These are phyloP conservation scores for Ophidiomyces ophidiicola DNA, from an alignment of 2,329 filamentous ascomycete species.

Conservation along the genomic window DNA sequence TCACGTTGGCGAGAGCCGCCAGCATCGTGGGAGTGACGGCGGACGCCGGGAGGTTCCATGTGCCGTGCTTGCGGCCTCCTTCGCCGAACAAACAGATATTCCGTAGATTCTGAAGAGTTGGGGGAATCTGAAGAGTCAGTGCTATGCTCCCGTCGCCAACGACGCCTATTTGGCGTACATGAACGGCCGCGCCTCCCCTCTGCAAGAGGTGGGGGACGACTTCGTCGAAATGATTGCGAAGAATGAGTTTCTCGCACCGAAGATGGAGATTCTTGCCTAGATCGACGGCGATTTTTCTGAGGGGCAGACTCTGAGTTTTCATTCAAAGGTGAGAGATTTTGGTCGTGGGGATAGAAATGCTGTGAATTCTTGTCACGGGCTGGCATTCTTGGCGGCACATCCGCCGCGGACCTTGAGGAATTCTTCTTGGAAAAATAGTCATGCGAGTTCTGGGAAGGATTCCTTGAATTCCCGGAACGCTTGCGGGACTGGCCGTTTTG, in stretches of 20 bases:
- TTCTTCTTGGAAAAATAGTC: slow-evolving; percentile 4
- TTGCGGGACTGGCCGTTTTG: slow-evolving; percentile 20
- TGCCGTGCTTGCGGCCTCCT: not conserved
- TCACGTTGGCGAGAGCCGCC: not conserved
- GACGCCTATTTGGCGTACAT: slow-evolving; percentile 7
- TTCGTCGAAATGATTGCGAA: slow-evolving; percentile 8
- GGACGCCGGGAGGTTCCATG: not conserved
- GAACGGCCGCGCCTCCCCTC: slow-evolving; percentile 7
- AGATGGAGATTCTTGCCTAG: not conserved
- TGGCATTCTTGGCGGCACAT: not conserved
- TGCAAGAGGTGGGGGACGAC: not conserved
- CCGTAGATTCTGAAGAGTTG: slow-evolving; percentile 2
- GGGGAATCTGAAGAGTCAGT: not conserved
- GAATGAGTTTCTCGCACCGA: slow-evolving; percentile 2
- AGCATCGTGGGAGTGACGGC: slow-evolving; percentile 9
- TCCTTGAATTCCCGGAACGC: not conserved
- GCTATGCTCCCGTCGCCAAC: not conserved
- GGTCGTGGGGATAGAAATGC: not conserved
- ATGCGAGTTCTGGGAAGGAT: not conserved
- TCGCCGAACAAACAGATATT: not conserved
- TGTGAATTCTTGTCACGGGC: not conserved
- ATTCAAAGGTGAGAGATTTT: not conserved
- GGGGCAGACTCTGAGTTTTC: not conserved
- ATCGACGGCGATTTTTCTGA: not conserved
- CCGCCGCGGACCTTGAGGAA: not conserved